Evolutionary conservation across 2,329 filamentous ascomycete genomes (phyloP).

Genomic region (Hypocrella siamensis): DNA sequence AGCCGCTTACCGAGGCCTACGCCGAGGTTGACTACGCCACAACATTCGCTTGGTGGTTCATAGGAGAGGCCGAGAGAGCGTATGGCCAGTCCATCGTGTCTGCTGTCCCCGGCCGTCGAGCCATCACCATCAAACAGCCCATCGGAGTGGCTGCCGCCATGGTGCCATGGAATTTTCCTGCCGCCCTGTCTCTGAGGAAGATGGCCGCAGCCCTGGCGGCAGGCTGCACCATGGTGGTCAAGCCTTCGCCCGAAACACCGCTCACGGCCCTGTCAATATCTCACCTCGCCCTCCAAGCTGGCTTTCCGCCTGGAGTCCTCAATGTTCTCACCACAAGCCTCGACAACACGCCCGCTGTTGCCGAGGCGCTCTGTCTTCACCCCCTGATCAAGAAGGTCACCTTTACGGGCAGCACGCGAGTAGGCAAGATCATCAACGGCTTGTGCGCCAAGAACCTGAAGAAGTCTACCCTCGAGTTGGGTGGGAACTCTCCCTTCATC

Average conservation of each 20-base stretch:
- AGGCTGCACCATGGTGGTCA: slow-evolving; percentile 61
- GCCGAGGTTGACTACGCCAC: slow-evolving; percentile 40
- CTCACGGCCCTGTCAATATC: slow-evolving; percentile 56
- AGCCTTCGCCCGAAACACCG: slow-evolving; percentile 60
- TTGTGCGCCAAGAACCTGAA: slow-evolving; percentile 48
- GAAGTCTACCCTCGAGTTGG: slow-evolving; percentile 52
- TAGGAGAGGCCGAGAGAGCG: slow-evolving; percentile 29
- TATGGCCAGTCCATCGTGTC: slow-evolving; percentile 45
- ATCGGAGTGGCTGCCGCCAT: slow-evolving; percentile 18
- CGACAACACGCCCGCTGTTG: slow-evolving; percentile 25
- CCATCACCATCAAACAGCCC: slow-evolving; percentile 50
- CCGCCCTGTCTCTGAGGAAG: slow-evolving; percentile 32
- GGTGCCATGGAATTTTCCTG: slow-evolving; percentile 42
- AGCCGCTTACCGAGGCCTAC: slow-evolving; percentile 35
- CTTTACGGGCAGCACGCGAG: slow-evolving; percentile 58
- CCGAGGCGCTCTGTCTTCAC: slow-evolving; percentile 30
- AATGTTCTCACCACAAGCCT: slow-evolving; percentile 30
- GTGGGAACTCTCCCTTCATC: slow-evolving; percentile 52
- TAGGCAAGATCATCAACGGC: slow-evolving; percentile 50
- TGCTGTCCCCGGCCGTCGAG: slow-evolving; percentile 44
- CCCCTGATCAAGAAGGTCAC: slow-evolving; percentile 45
- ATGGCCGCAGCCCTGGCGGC: slow-evolving; percentile 45
- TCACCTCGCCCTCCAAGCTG: slow-evolving; percentile 52
- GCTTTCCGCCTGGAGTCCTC: slow-evolving; percentile 60
- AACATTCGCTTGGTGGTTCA: slow-evolving; percentile 41